Base-by-base conservation (phyloP, 2,329 filamentous ascomycete genomes). In the Raffaelea deltoideospora region DNA sequence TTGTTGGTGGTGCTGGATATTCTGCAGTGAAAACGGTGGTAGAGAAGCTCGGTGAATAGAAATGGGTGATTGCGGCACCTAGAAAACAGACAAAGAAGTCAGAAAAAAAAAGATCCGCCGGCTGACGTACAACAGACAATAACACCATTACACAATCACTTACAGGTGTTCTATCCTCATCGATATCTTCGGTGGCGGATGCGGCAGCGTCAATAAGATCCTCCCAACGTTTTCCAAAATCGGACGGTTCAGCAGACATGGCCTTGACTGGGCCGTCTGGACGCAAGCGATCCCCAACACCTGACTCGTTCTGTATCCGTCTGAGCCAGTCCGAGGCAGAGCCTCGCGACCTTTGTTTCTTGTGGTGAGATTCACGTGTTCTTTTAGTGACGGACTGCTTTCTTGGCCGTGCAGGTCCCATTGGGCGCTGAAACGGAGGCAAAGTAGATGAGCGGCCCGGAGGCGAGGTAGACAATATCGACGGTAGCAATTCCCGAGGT, bases 141-240 rank as follows among this genome's bases (percentile, higher is more conserved):
- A n/a, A n/a, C n/a, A n/a, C n/a, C n/a, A n/a, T n/a, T n/a, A n/a
- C n/a, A n/a, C n/a, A n/a, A n/a, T n/a, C 5, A 13, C 77, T 67
- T 71, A 92, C 83, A 51, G 83, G 83, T 54, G 84, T 92, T 53
- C 88, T 73, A 57, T 94, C 87, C 52, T 87, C 86, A 54, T 93
- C 85, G 52, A 90, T 71, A 49, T 79, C 88, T 60, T 93, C 87
- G 3, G 85, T 92, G 21, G 87, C 86, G 43, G 85, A 94, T 23
- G 88, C 86, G 37, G 70, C 88, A 36, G 88, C 88, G 57, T 95
- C 87, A 45, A 96, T 92, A 42, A 96, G 67, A 56, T 96, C 88
- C 57, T 94, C 85, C 90, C 88, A 96, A 50, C 88, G 72, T 61
- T 90, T 93, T 45, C 84, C 86, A 58, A 82, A 81, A 41, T 81